Percentiles rank a stretch among this genome's conserved stretches.
Conservation (phyloP, 139 green algal species). For the Chlorella sp. region DNA sequence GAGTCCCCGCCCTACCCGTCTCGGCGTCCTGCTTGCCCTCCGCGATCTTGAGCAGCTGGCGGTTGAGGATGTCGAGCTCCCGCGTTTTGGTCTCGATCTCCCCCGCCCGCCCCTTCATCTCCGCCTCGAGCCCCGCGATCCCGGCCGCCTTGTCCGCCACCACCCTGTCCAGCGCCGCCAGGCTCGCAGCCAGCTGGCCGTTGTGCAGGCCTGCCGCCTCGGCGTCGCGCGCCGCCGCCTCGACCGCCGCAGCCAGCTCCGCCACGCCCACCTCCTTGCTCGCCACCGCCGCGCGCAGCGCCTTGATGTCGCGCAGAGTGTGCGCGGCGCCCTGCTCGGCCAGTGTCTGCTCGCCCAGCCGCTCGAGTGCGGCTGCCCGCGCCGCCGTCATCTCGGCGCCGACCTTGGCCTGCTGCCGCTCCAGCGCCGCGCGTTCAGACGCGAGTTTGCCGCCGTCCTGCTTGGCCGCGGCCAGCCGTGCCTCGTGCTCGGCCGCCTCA, state of each 20-base stretch:
- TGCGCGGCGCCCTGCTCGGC: constrained; percentile 74
- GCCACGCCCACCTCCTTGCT: constrained; percentile 64
- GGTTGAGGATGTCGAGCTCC: constrained; percentile 84
- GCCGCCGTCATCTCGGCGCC: constrained; percentile 53
- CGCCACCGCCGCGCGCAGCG: constrained; percentile 38
- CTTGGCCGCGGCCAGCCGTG: background rate
- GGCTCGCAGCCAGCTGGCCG: constrained; percentile 62
- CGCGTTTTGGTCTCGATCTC: constrained; percentile 89
- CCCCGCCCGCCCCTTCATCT: constrained; percentile 74
- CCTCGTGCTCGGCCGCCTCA: constrained; percentile 10
- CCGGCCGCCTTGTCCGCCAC: constrained; percentile 61
- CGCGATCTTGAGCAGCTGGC: constrained; percentile 57
- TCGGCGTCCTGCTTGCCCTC: constrained; percentile 53
- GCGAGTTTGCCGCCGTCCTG: background rate
- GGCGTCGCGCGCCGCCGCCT: constrained; percentile 64
- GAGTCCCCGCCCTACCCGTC: constrained; percentile 32
- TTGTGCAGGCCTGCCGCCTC: constrained; percentile 67
- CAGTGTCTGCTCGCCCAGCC: constrained; percentile 81
- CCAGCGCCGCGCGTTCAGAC: constrained; percentile 30
- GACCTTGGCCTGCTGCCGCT: constrained; percentile 68
- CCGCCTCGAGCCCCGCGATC: constrained; percentile 38
- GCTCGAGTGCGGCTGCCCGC: constrained; percentile 66
- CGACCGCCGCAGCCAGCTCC: constrained; percentile 80
- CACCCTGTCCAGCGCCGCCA: constrained; percentile 73
- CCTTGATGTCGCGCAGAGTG: constrained; percentile 61